Base-by-base conservation (phyloP, 75 land plant species). In the Isoetes taiwanensis region DNA sequence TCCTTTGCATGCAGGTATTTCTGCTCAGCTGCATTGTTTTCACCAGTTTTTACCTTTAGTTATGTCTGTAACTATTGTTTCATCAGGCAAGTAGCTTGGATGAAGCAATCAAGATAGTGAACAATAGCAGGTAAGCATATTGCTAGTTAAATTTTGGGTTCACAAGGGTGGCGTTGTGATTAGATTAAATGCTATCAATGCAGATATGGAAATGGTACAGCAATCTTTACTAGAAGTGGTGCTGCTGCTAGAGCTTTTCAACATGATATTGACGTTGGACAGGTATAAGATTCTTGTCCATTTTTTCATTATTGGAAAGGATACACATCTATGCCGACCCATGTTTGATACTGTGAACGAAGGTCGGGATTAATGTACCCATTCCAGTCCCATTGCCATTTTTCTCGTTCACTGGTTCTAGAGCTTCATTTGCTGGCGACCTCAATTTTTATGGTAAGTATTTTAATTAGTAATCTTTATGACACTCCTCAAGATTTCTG, bases 321-420 rank as follows among this genome's bases (percentile, higher is more conserved):
- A n/a, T n/a, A n/a, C n/a, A n/a, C n/a, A n/a, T n/a, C n/a, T n/a
- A n/a, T n/a, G n/a, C n/a, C n/a, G n/a, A n/a, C n/a, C n/a, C n/a
- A n/a, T n/a, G n/a, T n/a, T n/a, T n/a, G n/a, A n/a, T n/a, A n/a
- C 20, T 62, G 21, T 12, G 23, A 11, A 63, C 52, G 19, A 30
- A 81, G 82, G 86, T 85, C 64, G 97, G 97, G 41, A 82, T 90
- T 33, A 90, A 90, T 58, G 77, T 86, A 9, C 93, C 97, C 5
- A 86, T 90, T 54, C 97, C 97, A 59, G 94, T 86, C 14, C 97
- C 97, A 0, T 34, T 90, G 58, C 97, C 97, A 24, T 86, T 90
- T 59, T 90, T 90, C 78, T 90, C 94, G 14, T 90, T 90, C 66
- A 86, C 87, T 19, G 97, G 97, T 28, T 78, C 80, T 54, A 78